A percentile compares a stretch with the other conserved stretches of the same genome.
These are phyloP conservation scores for Phaeotremella fagi DNA, from an alignment of 768 basidiomycete species.

Conservation along the genomic window DNA sequence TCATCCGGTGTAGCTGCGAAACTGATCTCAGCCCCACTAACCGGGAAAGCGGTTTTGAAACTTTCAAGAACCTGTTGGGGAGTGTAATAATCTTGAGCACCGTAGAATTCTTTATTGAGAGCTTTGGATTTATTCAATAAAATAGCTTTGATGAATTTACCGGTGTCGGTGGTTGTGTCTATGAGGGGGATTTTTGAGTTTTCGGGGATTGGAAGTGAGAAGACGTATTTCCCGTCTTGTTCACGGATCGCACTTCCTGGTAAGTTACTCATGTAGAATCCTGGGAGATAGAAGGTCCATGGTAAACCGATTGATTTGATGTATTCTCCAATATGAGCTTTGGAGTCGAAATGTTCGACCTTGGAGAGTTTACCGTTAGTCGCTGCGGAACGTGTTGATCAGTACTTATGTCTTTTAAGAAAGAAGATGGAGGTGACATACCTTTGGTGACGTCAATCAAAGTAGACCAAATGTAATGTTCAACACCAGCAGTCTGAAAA, in stretches of 20 bases:
- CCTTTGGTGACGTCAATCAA: conserved; percentile 13
- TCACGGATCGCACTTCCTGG: conserved; percentile 7
- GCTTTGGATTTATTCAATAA: conserved; percentile 5
- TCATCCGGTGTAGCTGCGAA: conserved; percentile 10
- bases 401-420: neutral
- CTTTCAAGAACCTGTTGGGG: conserved; percentile 7
- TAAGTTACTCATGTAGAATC: conserved; percentile 26
- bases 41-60: conserved; percentile 14
- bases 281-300: conserved; percentile 13
- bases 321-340: conserved; percentile 23
- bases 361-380: conserved; percentile 21
- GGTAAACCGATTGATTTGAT: conserved; percentile 16
- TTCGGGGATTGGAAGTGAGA: conserved; percentile 15
- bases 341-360: conserved; percentile 27
- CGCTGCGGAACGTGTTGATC: conserved; percentile 3
- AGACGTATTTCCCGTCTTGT: conserved; percentile 17
- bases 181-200: conserved; percentile 18
- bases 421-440: neutral
- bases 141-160: conserved; percentile 31
- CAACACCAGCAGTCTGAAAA: conserved; percentile 2
- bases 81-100: conserved; percentile 9
- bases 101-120: conserved; percentile 15
- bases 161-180: conserved; percentile 25
- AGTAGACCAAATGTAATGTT: conserved; percentile 17
- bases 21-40: neutral